phyloP scores from a whole-genome alignment of 2,329 filamentous ascomycete genomes.

The Hymenoscyphus linearis region DNA sequence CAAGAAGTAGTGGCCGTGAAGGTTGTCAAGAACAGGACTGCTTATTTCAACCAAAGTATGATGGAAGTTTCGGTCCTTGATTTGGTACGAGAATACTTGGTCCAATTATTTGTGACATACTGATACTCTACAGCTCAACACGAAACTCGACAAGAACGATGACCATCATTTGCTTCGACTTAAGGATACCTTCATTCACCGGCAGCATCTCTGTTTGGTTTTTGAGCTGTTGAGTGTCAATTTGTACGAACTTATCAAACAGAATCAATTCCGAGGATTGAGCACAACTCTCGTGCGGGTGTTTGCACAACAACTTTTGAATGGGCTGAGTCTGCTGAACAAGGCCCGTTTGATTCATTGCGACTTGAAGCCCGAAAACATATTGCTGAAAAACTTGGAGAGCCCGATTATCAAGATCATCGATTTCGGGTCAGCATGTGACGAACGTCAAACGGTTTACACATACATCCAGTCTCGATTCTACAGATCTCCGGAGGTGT shows the following conservation, averaged over 20 bases:
- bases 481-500: constrained; percentile 92
- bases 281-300: constrained; percentile 96
- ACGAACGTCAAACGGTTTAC: constrained; percentile 97
- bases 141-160: constrained; percentile 98
- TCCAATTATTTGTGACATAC: not conserved
- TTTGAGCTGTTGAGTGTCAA: constrained; percentile 97
- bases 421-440: constrained; percentile 96
- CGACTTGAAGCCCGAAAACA: constrained; percentile 97
- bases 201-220: constrained; percentile 92
- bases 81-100: constrained; percentile 52
- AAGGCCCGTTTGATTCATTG: constrained; percentile 97
- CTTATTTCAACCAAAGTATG: constrained; percentile 99
- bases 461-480: constrained; percentile 99
- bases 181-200: constrained; percentile 97
- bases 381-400: constrained; percentile 93
- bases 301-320: constrained; percentile 93
- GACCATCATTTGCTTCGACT: constrained; percentile 92
- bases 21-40: constrained; percentile 97
- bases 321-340: constrained; percentile 85
- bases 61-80: constrained; percentile 99
- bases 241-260: constrained; percentile 97
- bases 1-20: constrained; percentile 98
- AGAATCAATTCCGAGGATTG: constrained; percentile 96
- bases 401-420: constrained; percentile 99
- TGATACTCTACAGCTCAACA: constrained; percentile 65